Base-by-base conservation (phyloP, 2,329 filamentous ascomycete genomes). In the Blumeria hordei region DNA sequence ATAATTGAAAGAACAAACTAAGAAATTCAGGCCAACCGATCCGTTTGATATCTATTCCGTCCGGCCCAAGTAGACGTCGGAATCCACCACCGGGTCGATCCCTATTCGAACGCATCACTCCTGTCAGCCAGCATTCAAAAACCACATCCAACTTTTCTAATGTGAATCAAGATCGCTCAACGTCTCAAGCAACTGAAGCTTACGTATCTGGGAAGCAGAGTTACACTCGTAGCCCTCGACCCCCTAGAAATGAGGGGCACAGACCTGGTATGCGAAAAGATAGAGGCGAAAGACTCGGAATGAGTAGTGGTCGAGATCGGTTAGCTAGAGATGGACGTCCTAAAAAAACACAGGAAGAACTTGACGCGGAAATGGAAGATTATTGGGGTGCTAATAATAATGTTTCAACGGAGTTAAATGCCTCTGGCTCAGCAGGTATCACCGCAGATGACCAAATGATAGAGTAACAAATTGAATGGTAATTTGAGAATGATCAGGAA, bases 361-460 rank as follows among this genome's bases (percentile, higher is more conserved):
- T 95, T 43, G 88, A 95, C 66, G 86, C 85, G n/a, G 88, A 95
- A 69, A 95, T 95, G 88, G 87, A 82, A 34, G 86, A 94, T 65
- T 95, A 95, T 68, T 95, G 87, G 72, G 80, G 75, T 34, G 67
- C 64, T n/a, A 69, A 67, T 37, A 69, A 65, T 28, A 67, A 64
- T 14, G 41, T 6, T 45, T 45, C 41, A 16, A 45, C 9, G 9
- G 41, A 45, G 4, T 9, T 9, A 9, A 9, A n/a, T 16, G 41
- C 41, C n/a, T 6, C 41, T 10, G n/a, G 9, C n/a, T 45, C 41
- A 9, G 21, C 41, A 9, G 4, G 5, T 12, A 45, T 45, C 21
- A 9, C 41, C 21, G 21, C 21, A 18, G 41, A 45, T 12, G 41
- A 45, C n/a, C 41, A 16, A 45, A 45, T 45, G 41, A 45, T 45